Percentiles rank a stretch among this genome's conserved stretches.
Evolutionary conservation across 148 eudicot species (phyloP).

Genomic region (Rhododendron molle): DNA sequence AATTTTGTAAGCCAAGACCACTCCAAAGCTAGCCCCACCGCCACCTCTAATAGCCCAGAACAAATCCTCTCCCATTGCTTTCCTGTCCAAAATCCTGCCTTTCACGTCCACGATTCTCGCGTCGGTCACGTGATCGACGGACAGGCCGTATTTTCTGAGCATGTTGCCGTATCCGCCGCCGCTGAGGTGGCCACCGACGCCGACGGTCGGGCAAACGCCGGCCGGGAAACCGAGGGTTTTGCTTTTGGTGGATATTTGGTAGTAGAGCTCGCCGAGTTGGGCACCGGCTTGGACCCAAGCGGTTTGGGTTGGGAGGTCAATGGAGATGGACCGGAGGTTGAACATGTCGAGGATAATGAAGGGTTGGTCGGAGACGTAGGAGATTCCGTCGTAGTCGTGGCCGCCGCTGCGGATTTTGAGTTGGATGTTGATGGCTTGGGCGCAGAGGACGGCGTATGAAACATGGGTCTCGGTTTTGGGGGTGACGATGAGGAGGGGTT

Average conservation of each 20-base stretch:
- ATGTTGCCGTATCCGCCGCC: conserved; percentile 43
- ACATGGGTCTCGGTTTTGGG: conserved; percentile 13
- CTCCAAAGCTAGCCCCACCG: conserved; percentile 13
- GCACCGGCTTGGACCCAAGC: conserved; percentile 16
- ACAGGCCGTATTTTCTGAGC: conserved; percentile 35
- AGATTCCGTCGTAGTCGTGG: conserved; percentile 17
- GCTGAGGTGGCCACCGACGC: conserved; percentile 38
- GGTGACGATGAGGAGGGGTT: conserved; percentile 28
- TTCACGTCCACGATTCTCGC: conserved; percentile 6
- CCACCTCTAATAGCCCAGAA: conserved; percentile 10
- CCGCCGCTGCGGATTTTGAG: conserved; percentile 18
- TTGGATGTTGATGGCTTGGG: not conserved
- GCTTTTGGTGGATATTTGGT: conserved; percentile 22
- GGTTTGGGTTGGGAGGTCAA: not conserved
- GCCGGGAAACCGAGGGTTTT: conserved; percentile 27
- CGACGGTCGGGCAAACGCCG: conserved; percentile 37
- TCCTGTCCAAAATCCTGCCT: conserved; percentile 1
- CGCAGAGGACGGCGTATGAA: conserved; percentile 16
- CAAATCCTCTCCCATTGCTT: conserved; percentile 18
- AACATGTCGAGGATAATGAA: conserved; percentile 12
- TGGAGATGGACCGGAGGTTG: conserved; percentile 6
- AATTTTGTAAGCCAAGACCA: conserved; percentile 6
- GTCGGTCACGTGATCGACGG: conserved; percentile 32
- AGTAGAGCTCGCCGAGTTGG: conserved; percentile 13
- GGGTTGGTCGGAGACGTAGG: conserved; percentile 9